phyloP scores from a whole-genome alignment of 306 rosid species.

The Inga leiocalycina region DNA sequence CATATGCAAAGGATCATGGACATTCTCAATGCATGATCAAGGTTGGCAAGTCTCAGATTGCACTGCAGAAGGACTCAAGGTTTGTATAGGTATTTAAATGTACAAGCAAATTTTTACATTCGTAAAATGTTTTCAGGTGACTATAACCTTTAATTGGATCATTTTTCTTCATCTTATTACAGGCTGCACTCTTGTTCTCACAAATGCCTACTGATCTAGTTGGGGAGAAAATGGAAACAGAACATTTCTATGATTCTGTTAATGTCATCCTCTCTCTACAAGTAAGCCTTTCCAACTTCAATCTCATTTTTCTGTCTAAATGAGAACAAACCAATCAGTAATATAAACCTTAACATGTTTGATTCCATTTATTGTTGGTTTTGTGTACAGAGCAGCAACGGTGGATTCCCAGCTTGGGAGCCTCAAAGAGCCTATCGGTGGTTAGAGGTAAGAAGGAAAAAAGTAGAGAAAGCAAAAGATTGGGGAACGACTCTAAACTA shows the following conservation, averaged over 20 bases:
- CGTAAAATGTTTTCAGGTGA: background rate
- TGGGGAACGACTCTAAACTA: background rate
- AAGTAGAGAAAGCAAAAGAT: background rate
- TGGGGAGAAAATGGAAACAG: conserved; percentile 45
- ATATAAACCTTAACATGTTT: background rate
- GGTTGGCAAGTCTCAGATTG: conserved; percentile 75
- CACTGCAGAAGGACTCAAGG: conserved; percentile 70
- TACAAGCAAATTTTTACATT: background rate
- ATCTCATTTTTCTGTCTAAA: background rate
- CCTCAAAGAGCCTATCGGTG: conserved; percentile 54
- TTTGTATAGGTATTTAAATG: background rate
- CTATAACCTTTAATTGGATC: background rate
- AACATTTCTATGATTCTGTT: conserved; percentile 52
- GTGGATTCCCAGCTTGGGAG: conserved; percentile 74
- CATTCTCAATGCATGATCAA: conserved; percentile 56
- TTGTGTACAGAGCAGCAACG: conserved; percentile 51
- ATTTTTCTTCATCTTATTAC: background rate
- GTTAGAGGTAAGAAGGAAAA: conserved; percentile 43
- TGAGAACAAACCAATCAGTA: background rate
- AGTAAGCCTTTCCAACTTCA: conserved; percentile 29
- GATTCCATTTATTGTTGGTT: background rate
- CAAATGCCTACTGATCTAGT: conserved; percentile 46
- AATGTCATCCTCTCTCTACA: conserved; percentile 60
- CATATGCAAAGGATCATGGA: conserved; percentile 63
- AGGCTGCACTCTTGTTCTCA: conserved; percentile 60